Base-by-base conservation (phyloP, 805 yeast species). In the Cyberlindnera meyerae region DNA sequence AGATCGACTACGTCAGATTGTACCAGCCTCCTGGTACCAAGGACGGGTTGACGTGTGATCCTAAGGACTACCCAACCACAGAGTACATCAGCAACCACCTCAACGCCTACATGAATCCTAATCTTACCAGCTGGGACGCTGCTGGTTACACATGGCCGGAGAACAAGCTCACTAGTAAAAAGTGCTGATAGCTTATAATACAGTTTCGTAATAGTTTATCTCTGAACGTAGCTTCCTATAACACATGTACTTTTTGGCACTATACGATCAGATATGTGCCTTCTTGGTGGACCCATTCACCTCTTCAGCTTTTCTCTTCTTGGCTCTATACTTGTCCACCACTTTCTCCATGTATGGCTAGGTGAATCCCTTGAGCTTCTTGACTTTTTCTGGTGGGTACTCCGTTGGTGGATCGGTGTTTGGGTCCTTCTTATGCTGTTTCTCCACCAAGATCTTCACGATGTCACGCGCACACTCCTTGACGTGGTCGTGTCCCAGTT, bases 391-490 rank as follows among this genome's bases (percentile, higher is more conserved):
- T 9, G 90, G 90, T 33, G 82, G 81, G 40, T 75, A 82, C 48
- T 77, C 84, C 5, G 47, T 71, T 26, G 72, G 82, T 35, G 75
- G 86, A 9, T 68, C 77, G 31, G 44, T 75, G n/a, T 71, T 82
- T 14, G 64, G 79, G 22, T 55, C 73, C 15, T 56, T 77, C 30
- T 70, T 82, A 39, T 61, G 79, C 27, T 60, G 97, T 56, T 90
- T 93, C 5, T 70, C 68, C 0, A 79, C 75, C 29, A 93, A 63
- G 0, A 66, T 61, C 44, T 77, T 73, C 5, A 81, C 87, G 39
- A 90, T 76, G 33, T 88, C 96, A 42, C 77, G 73, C 3, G 96
- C 85, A 60, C 88, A 82, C 26, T 71, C 71, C 60, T 89, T 90
- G 34, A 86, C 53, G 38, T 76, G 70, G 5, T 83, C 95, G 40